Evolutionary conservation across 495 filamentous ascomycete species (phyloP).

Genomic region (Poronia punctata): DNA sequence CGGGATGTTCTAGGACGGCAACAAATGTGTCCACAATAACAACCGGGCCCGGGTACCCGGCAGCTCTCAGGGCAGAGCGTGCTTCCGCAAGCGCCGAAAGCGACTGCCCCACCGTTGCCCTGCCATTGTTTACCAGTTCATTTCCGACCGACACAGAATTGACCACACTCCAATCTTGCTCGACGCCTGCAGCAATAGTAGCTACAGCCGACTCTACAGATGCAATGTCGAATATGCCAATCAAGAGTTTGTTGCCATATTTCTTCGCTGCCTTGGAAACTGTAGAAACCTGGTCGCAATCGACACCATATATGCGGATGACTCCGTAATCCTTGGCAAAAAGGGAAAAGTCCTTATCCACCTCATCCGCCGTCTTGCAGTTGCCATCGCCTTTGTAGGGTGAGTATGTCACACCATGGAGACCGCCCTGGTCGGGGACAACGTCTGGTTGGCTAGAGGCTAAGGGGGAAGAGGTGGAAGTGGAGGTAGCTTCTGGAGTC

Average conservation of each 20-base stretch:
- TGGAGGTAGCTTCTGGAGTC: slow-evolving; percentile 6
- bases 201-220: slow-evolving; percentile 47
- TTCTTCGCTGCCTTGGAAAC: slow-evolving; percentile 52
- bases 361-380: slow-evolving; percentile 59
- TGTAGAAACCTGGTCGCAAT: slow-evolving; percentile 62
- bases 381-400: slow-evolving; percentile 59
- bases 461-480: slow-evolving; percentile 7
- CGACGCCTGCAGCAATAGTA: slow-evolving; percentile 43
- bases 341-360: slow-evolving; percentile 54
- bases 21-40: slow-evolving; percentile 75
- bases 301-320: slow-evolving; percentile 74
- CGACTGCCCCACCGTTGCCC: slow-evolving; percentile 45
- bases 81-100: slow-evolving; percentile 49
- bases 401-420: slow-evolving; percentile 62
- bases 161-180: slow-evolving; percentile 54
- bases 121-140: slow-evolving; percentile 63
- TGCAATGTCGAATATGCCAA: slow-evolving; percentile 62
- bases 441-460: slow-evolving; percentile 10
- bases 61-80: slow-evolving; percentile 46
- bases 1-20: slow-evolving; percentile 55
- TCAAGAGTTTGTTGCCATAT: slow-evolving; percentile 59
- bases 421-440: slow-evolving; percentile 14
- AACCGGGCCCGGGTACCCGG: slow-evolving; percentile 66
- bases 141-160: slow-evolving; percentile 74
- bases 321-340: slow-evolving; percentile 46